A percentile compares a stretch with the other conserved stretches of the same genome.
phyloP scores from a whole-genome alignment of 768 basidiomycete genomes.

The Psilocybe cubensis region DNA sequence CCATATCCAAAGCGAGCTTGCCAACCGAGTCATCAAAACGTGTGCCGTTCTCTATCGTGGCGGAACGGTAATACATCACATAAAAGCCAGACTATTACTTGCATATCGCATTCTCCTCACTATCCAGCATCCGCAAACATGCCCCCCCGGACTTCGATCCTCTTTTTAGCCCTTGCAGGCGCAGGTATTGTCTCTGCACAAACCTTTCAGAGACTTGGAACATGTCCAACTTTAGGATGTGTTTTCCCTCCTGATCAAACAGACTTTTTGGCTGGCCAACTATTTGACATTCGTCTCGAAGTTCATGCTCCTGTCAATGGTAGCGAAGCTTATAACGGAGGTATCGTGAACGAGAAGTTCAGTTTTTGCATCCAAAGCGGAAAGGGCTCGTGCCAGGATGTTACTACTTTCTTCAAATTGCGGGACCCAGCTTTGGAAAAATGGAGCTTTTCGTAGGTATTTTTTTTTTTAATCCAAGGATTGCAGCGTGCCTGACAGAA shows the following conservation, averaged over 20 bases:
- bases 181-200: conserved; percentile 32
- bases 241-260: conserved; percentile 48
- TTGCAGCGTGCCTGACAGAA: background rate
- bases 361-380: conserved; percentile 40
- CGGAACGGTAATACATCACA: too few species aligned
- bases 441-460: conserved; percentile 42
- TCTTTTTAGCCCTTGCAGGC: conserved; percentile 22
- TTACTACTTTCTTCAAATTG: conserved; percentile 38
- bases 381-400: conserved; percentile 35
- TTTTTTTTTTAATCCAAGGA: background rate
- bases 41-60: background rate
- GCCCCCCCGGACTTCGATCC: conserved; percentile 8
- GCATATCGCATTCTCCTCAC: background rate
- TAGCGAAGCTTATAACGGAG: conserved; percentile 35
- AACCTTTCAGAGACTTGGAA: conserved; percentile 42
- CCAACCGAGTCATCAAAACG: background rate
- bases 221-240: conserved; percentile 44
- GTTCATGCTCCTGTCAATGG: conserved; percentile 47
- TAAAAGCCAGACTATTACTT: background rate
- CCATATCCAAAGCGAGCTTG: background rate
- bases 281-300: conserved; percentile 46
- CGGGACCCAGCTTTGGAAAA: conserved; percentile 34
- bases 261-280: conserved; percentile 45
- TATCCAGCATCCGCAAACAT: background rate
- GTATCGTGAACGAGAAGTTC: conserved; percentile 42